Evolutionary conservation across 179 eudicot genomes (phyloP), one percentile per base, ranked within the genome.

Genomic region (Beta lomatogona): DNA sequence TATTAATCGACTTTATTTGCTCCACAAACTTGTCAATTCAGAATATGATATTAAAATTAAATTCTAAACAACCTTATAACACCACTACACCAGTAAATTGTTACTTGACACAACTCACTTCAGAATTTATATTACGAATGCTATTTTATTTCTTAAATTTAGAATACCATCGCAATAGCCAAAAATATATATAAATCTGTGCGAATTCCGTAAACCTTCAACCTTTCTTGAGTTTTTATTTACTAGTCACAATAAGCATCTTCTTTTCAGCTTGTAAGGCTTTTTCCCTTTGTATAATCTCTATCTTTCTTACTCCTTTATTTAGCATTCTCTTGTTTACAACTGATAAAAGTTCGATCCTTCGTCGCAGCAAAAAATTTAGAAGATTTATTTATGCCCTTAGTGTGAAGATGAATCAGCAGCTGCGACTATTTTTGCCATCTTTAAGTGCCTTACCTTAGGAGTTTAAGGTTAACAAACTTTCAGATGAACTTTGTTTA

Each of bases 241-340:
- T 90, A 76, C 86, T 87, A 87, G 86, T 86, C 16, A 76, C 84
- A 75, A 84, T 86, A 55, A 92, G 76, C 76, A 90, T 85, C 87
- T 87, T 91, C 81, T 86, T 86, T 71, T 89, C 87, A 70, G 88
- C 79, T 76, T 86, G 90, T 76, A 92, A 28, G 31, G 31, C 85
- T 52, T 89, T 87, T 44, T 86, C 90, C 46, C 92, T 88, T 85
- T 88, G 91, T 86, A 89, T 5, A 46, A 46, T 91, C 82, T 87
- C 91, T 78, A 89, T 90, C 77, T 84, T 87, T 61, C 91, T 81
- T 73, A 93, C 89, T 44, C 94, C 91, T 87, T 86, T 86, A 83
- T 88, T 92, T 81, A 92, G 89, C 92, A 91, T 90, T 80, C 92
- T 80, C 89, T 92, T 90, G 73, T 90, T 92, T 28, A 28, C 31